Conservation (phyloP, 2,329 filamentous ascomycete species). For the Aureobasidium namibiae region DNA sequence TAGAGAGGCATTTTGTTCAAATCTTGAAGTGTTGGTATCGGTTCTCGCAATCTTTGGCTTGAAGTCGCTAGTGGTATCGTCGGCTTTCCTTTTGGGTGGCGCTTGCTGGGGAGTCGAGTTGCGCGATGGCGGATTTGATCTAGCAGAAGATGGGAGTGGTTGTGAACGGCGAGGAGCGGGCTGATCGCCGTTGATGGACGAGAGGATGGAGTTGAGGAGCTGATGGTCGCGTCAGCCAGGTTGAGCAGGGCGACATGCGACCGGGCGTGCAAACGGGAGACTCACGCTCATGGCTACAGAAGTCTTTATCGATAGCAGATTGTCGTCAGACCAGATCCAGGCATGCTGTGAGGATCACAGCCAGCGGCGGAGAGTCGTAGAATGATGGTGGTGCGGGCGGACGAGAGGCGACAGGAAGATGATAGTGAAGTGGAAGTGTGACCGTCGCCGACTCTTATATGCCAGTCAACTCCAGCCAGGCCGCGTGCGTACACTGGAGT, state of each 20-base stretch:
- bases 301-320: not conserved
- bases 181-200: conserved; percentile 37
- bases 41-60: conserved; percentile 26
- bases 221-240: conserved; percentile 18
- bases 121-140: conserved; percentile 14
- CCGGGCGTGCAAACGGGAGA: not conserved
- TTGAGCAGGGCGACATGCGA: not conserved
- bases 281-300: conserved; percentile 17
- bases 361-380: not conserved
- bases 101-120: conserved; percentile 19
- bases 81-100: conserved; percentile 27
- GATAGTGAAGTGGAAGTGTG: not conserved
- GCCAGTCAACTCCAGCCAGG: too few species aligned
- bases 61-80: conserved; percentile 28
- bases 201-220: conserved; percentile 45
- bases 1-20: conserved; percentile 24
- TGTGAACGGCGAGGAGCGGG: conserved; percentile 13
- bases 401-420: not conserved
- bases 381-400: not conserved
- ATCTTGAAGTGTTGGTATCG: conserved; percentile 23
- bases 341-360: conserved; percentile 1
- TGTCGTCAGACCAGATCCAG: not conserved
- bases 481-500: too few species aligned
- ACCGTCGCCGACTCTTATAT: not conserved
- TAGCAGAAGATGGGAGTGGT: not conserved